Conservation (phyloP, 768 basidiomycete species). For the Tephrocybe sp. region DNA sequence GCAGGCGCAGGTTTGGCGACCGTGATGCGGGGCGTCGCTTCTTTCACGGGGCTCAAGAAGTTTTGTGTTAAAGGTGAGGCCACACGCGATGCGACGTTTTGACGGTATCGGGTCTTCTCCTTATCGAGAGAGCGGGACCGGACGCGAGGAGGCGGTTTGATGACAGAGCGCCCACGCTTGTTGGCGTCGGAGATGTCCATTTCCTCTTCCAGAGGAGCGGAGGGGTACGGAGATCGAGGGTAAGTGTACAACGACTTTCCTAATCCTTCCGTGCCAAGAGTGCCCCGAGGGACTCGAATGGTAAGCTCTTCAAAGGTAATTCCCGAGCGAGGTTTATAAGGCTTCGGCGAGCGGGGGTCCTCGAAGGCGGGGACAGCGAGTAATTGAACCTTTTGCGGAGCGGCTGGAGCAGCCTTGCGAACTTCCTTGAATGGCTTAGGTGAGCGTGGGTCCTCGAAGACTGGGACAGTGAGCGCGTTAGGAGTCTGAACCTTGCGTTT, state of each 20-base stretch:
- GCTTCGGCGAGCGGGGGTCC: constrained; percentile 40
- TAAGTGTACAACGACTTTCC: constrained; percentile 30
- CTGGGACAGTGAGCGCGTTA: constrained; percentile 14
- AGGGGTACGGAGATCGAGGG: constrained; percentile 42
- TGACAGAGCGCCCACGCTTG: constrained; percentile 12
- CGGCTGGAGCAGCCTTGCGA: constrained; percentile 1
- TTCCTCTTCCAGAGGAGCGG: constrained; percentile 15
- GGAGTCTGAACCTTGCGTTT: constrained; percentile 12
- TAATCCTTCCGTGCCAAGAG: constrained; percentile 20
- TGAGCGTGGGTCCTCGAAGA: constrained; percentile 38
- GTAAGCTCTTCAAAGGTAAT: constrained; percentile 15
- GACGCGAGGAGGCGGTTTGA: constrained; percentile 12
- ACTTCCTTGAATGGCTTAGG: constrained; percentile 26
- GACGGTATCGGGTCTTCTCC: constrained; percentile 11
- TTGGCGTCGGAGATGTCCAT: constrained; percentile 16
- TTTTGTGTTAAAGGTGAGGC: constrained; percentile 28
- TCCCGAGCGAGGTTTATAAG: constrained; percentile 16
- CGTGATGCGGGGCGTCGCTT: constrained; percentile 17
- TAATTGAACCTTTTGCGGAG: not conserved
- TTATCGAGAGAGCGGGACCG: constrained; percentile 22
- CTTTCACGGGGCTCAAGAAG: constrained; percentile 27
- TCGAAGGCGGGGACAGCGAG: constrained; percentile 24
- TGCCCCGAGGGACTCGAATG: constrained; percentile 13
- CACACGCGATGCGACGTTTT: constrained; percentile 6
- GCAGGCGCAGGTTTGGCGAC: constrained; percentile 32